These are phyloP conservation scores for Apiotrichum gracile DNA, from an alignment of 1,284 basidiomycete genomes.

Conservation along the genomic window DNA sequence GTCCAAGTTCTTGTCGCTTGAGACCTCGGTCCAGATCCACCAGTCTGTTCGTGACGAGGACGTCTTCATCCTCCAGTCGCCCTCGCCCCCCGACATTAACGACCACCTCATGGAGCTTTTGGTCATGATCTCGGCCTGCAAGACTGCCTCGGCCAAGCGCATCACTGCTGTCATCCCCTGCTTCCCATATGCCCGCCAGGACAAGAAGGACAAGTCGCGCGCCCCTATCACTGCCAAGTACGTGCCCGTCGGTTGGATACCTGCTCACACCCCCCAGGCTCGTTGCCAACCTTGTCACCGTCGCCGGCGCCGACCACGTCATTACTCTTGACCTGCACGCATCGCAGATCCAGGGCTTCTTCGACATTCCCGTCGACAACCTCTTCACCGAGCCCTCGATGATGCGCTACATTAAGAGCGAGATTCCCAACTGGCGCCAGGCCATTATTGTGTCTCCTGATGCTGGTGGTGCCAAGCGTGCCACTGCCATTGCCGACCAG, in stretches of 20 bases:
- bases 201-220: slow-evolving; percentile 96
- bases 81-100: slow-evolving; percentile 47
- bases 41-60: slow-evolving; percentile 97
- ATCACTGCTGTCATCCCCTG: slow-evolving; percentile 98
- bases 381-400: slow-evolving; percentile 82
- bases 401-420: slow-evolving; percentile 81
- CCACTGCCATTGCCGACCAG: slow-evolving; percentile 90
- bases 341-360: slow-evolving; percentile 98
- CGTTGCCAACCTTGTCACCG: slow-evolving; percentile 89
- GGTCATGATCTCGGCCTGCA: slow-evolving; percentile 69
- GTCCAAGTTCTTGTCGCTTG: slow-evolving; percentile 93
- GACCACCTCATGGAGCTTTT: slow-evolving; percentile 53
- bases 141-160: slow-evolving; percentile 89
- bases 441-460: slow-evolving; percentile 94
- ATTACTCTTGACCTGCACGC: slow-evolving; percentile 99
- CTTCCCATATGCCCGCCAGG: slow-evolving; percentile 93
- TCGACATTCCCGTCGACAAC: slow-evolving; percentile 98
- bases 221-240: slow-evolving; percentile 95
- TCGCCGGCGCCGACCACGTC: slow-evolving; percentile 96
- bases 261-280: slow-evolving; percentile 48
- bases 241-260: not conserved
- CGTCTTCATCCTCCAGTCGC: slow-evolving; percentile 87
- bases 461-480: slow-evolving; percentile 94
- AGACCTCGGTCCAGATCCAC: slow-evolving; percentile 85
- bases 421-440: slow-evolving; percentile 80